Evolutionary conservation across 2,329 filamentous ascomycete genomes (phyloP).

Genomic region (Fulvia fulva): DNA sequence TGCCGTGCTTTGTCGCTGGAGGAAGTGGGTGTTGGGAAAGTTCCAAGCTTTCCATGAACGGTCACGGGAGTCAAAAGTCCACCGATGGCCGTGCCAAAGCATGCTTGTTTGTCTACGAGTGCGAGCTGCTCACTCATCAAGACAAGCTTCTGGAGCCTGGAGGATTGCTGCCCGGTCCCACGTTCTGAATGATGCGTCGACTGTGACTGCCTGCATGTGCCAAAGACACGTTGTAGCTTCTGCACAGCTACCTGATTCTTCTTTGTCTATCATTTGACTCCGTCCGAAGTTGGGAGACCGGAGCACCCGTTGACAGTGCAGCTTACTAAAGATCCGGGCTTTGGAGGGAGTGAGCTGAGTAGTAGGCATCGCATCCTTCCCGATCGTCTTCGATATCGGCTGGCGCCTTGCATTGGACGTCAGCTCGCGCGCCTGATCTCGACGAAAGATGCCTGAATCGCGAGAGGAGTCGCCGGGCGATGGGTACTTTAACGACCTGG

Average conservation of each 20-base stretch:
- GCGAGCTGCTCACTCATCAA: neutral
- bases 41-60: neutral
- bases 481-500: slow-evolving; percentile 56
- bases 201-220: neutral
- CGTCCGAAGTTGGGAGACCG: too few species aligned
- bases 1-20: neutral
- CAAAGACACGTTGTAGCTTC: neutral
- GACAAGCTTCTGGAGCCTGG: neutral
- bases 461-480: slow-evolving; percentile 25
- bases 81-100: neutral
- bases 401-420: neutral
- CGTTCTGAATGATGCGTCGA: neutral
- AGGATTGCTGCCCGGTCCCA: neutral
- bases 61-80: neutral
- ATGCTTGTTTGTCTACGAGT: neutral
- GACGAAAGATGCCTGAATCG: slow-evolving; percentile 19
- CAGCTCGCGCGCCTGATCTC: neutral
- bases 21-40: neutral
- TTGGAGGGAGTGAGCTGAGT: neutral
- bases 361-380: neutral
- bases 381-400: too few species aligned
- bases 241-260: neutral
- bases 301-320: neutral
- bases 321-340: neutral
- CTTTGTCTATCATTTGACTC: neutral